These are phyloP conservation scores for Parmelia sp. DNA, from an alignment of 495 filamentous ascomycete genomes.

Conservation along the genomic window DNA sequence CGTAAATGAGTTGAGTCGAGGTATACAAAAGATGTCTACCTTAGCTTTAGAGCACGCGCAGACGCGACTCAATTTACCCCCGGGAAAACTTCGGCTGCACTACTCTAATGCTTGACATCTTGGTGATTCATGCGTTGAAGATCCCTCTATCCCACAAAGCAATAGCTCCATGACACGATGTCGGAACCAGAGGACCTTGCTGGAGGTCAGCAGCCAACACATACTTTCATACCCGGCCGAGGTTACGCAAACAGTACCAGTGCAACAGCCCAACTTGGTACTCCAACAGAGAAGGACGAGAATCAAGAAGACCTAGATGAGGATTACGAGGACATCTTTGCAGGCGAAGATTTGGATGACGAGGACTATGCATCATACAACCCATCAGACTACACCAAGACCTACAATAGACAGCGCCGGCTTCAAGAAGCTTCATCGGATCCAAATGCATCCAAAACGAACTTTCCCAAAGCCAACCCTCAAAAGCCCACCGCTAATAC, in stretches of 20 bases:
- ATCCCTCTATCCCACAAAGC: not conserved
- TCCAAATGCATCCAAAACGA: slow-evolving; percentile 49
- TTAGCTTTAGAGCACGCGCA: not conserved
- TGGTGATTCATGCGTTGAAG: not conserved
- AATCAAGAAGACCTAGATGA: slow-evolving; percentile 43
- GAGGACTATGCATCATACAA: slow-evolving; percentile 55
- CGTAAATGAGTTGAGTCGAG: not conserved
- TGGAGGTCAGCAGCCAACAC: slow-evolving; percentile 44
- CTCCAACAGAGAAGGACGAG: slow-evolving; percentile 30
- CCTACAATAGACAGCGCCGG: slow-evolving; percentile 79
- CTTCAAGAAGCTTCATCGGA: slow-evolving; percentile 52
- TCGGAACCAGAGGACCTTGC: slow-evolving; percentile 31
- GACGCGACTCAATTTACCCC: slow-evolving; percentile 10
- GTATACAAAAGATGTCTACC: not conserved
- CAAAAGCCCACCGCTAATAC: slow-evolving; percentile 83
- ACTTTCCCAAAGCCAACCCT: slow-evolving; percentile 66
- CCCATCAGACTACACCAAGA: slow-evolving; percentile 69
- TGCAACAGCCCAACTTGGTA: slow-evolving; percentile 13
- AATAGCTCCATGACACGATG: slow-evolving; percentile 19
- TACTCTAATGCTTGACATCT: not conserved
- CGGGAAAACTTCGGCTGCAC: not conserved
- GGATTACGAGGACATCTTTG: slow-evolving; percentile 54
- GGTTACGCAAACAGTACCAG: slow-evolving; percentile 45
- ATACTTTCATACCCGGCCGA: slow-evolving; percentile 50
- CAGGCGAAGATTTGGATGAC: slow-evolving; percentile 50